These are phyloP conservation scores for Sugiyamaella novakii DNA, from an alignment of 1,139 yeast genomes.

Conservation along the genomic window DNA sequence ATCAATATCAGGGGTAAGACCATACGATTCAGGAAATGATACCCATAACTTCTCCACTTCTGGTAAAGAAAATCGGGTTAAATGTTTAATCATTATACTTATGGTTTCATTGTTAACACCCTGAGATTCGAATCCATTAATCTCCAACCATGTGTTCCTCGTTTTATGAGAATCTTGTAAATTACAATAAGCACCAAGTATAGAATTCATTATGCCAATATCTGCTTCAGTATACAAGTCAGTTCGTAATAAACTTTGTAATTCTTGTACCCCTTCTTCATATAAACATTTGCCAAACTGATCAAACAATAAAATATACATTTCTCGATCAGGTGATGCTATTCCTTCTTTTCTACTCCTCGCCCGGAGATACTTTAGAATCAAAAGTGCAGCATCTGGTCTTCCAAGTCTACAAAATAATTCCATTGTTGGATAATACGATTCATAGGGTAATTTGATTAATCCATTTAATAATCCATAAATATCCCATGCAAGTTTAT, in stretches of 20 bases:
- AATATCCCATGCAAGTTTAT: conserved; percentile 63
- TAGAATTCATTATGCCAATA: conserved; percentile 59
- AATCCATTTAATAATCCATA: conserved; percentile 62
- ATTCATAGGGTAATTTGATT: conserved; percentile 61
- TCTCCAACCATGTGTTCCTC: conserved; percentile 62
- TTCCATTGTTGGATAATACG: conserved; percentile 61
- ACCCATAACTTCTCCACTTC: conserved; percentile 69
- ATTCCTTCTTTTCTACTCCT: conserved; percentile 59
- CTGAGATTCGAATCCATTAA: conserved; percentile 51
- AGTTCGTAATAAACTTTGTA: conserved; percentile 67
- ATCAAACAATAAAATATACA: conserved; percentile 62
- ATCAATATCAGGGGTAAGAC: conserved; percentile 56
- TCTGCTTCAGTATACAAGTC: conserved; percentile 64
- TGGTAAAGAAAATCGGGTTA: conserved; percentile 57
- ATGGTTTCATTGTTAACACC: conserved; percentile 66
- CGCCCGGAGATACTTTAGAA: conserved; percentile 65
- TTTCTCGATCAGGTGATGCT: conserved; percentile 66
- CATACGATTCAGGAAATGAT: conserved; percentile 53
- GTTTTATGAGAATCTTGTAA: conserved; percentile 63
- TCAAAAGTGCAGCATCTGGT: conserved; percentile 64
- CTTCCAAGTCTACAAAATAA: conserved; percentile 60
- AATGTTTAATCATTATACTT: conserved; percentile 70
- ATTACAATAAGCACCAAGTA: conserved; percentile 67
- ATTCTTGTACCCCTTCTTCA: conserved; percentile 67
- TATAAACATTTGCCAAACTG: conserved; percentile 62